A percentile compares a stretch with the other conserved stretches of the same genome.
Conservation (phyloP, 2,329 filamentous ascomycete genomes). For the Penicillium sp. region DNA sequence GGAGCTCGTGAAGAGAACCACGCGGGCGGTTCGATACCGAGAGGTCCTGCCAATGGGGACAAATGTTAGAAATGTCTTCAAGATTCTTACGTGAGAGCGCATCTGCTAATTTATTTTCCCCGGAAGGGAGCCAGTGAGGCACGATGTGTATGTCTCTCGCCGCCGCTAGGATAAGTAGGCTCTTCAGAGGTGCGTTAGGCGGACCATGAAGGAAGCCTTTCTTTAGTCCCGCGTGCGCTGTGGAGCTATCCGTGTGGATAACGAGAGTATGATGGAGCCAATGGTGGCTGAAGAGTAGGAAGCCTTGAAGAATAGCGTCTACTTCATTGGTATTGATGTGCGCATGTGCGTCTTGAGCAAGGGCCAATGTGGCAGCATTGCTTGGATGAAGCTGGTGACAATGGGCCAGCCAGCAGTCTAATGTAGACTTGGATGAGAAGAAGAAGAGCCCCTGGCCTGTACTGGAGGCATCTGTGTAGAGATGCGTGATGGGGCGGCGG, state of each 20-base stretch:
- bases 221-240: neutral
- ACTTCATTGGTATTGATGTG: too few relatives aligned
- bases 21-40: slow-evolving; percentile 8
- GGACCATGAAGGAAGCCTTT: slow-evolving; percentile 3
- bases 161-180: slow-evolving; percentile 6
- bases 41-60: slow-evolving; percentile 6
- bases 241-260: slow-evolving; percentile 7
- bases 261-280: slow-evolving; percentile 4
- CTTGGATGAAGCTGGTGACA: too few relatives aligned
- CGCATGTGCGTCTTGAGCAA: too few relatives aligned
- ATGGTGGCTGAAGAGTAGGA: too few relatives aligned
- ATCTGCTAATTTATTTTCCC: slow-evolving; percentile 8
- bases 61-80: slow-evolving; percentile 5
- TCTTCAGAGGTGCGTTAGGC: slow-evolving; percentile 2
- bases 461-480: too few relatives aligned
- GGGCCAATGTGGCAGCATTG: too few relatives aligned
- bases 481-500: too few relatives aligned
- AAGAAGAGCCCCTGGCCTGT: too few relatives aligned
- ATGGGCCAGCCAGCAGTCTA: too few relatives aligned
- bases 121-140: slow-evolving; percentile 7
- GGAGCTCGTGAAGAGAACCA: slow-evolving; percentile 8
- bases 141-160: slow-evolving; percentile 8
- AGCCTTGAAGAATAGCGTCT: too few relatives aligned
- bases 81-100: slow-evolving; percentile 1
- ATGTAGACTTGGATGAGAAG: too few relatives aligned